Evolutionary conservation across 1,139 yeast genomes (phyloP).

Genomic region (Schwanniomyces etchellsii): DNA sequence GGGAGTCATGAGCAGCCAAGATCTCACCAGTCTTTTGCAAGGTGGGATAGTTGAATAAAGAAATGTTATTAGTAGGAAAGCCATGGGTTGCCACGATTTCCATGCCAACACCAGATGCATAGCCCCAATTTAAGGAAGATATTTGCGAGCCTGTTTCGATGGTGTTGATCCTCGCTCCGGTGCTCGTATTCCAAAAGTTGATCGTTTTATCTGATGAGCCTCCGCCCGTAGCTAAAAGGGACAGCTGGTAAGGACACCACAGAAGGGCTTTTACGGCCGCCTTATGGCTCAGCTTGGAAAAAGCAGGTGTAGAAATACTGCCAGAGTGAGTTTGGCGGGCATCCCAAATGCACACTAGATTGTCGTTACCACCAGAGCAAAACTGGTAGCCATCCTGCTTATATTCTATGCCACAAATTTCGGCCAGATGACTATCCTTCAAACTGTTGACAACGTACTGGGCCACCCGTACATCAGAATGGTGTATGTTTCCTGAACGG

Average conservation of each 20-base stretch:
- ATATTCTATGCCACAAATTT: constrained; percentile 91
- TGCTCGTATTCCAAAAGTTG: constrained; percentile 92
- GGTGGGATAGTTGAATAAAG: constrained; percentile 82
- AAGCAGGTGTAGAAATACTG: constrained; percentile 49
- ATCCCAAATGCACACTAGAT: constrained; percentile 93
- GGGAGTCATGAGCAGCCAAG: constrained; percentile 79
- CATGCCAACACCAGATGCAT: constrained; percentile 61
- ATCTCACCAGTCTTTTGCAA: constrained; percentile 87
- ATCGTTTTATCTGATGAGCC: constrained; percentile 88
- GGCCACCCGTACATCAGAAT: constrained; percentile 90
- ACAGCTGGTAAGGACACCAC: constrained; percentile 89
- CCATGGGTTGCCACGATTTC: constrained; percentile 96
- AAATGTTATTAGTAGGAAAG: constrained; percentile 79
- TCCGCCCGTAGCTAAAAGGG: constrained; percentile 91
- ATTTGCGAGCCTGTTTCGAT: constrained; percentile 94
- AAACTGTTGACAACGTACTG: constrained; percentile 63
- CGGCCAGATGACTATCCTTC: constrained; percentile 62
- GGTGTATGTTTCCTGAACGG: constrained; percentile 75
- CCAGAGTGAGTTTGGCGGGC: constrained; percentile 49
- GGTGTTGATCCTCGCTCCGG: constrained; percentile 82
- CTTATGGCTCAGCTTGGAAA: constrained; percentile 71
- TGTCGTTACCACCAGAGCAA: constrained; percentile 94
- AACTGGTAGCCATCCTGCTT: constrained; percentile 78
- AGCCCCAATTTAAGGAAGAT: constrained; percentile 89
- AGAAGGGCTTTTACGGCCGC: constrained; percentile 96